A percentile compares a stretch with the other conserved stretches of the same genome.
These are phyloP conservation scores for Rosellinia necatrix DNA, from an alignment of 2,329 filamentous ascomycete species.

Conservation along the genomic window DNA sequence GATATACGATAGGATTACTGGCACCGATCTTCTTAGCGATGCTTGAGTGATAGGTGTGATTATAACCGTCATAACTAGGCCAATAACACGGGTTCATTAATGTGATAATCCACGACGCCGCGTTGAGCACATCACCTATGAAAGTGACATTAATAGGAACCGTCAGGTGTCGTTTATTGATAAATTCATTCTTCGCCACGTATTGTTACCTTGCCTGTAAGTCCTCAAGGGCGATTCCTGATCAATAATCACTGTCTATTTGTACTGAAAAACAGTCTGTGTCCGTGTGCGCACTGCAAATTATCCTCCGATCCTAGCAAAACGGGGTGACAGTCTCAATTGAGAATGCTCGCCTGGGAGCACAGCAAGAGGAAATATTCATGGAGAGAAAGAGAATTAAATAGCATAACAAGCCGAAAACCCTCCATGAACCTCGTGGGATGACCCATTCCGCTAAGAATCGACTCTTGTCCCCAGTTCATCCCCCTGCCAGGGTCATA, in stretches of 20 bases:
- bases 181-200: not conserved
- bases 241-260: slow-evolving; percentile 5
- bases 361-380: not conserved
- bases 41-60: too few relatives aligned
- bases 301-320: slow-evolving; percentile 8
- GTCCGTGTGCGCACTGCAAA: slow-evolving; percentile 6
- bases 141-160: too few relatives aligned
- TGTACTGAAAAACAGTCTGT: slow-evolving; percentile 23
- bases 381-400: not conserved
- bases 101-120: too few relatives aligned
- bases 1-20: too few relatives aligned
- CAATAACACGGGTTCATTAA: too few relatives aligned
- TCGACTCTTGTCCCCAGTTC: not conserved
- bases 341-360: not conserved
- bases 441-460: too few relatives aligned
- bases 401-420: slow-evolving; percentile 10
- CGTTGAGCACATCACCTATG: too few relatives aligned
- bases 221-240: not conserved
- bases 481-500: not conserved
- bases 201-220: too few relatives aligned
- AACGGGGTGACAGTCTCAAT: not conserved
- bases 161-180: too few relatives aligned
- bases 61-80: too few relatives aligned
- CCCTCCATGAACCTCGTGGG: not conserved
- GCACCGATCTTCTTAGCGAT: too few relatives aligned